Conservation (phyloP, 176 grass and related monocot genomes). For the Tuctoria greenei region DNA sequence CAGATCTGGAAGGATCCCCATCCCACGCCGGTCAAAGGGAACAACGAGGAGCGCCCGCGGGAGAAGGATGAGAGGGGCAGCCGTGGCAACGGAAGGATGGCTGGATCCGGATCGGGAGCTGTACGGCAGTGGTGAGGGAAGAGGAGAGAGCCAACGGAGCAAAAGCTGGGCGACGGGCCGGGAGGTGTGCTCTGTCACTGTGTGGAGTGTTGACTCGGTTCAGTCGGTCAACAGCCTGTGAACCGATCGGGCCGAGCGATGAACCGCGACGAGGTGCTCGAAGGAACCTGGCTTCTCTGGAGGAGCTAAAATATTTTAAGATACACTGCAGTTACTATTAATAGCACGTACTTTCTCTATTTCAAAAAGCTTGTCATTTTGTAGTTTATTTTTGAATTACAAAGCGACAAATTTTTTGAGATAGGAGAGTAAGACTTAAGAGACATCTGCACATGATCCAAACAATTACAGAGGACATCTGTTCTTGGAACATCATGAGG, state of each 20-base stretch:
- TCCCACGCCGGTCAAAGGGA: neutral
- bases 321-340: too few species aligned
- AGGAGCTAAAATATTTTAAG: too few species aligned
- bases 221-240: neutral
- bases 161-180: neutral
- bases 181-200: neutral
- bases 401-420: too few species aligned
- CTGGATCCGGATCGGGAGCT: neutral
- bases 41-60: neutral
- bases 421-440: too few species aligned
- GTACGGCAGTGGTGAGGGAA: neutral
- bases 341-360: too few species aligned
- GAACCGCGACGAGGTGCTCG: too few species aligned
- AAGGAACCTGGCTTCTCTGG: too few species aligned
- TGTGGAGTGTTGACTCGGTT: neutral
- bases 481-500: constrained; percentile 63
- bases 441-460: too few species aligned
- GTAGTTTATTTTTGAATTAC: too few species aligned
- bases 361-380: too few species aligned
- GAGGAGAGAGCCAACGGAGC: neutral
- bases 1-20: neutral
- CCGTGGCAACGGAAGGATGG: neutral
- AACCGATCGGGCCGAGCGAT: neutral
- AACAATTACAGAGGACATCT: too few species aligned
- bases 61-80: neutral